Conservation (phyloP, 106 monocot genomes). For the Ottelia alismoides region DNA sequence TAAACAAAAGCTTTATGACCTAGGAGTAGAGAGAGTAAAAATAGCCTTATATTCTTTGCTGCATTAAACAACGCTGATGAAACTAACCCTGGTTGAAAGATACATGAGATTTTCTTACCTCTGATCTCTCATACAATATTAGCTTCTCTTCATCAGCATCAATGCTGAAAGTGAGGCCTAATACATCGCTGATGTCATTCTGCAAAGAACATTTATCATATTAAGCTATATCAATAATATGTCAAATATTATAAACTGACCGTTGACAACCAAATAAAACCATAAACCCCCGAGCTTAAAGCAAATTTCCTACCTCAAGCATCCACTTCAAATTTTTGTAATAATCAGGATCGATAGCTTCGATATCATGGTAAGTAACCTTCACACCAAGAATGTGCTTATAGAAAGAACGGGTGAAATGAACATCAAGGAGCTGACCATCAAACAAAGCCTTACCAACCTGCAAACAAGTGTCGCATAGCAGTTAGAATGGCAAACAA, state of each 20-base stretch:
- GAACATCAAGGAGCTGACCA: slow-evolving; percentile 74
- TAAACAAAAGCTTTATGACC: not conserved
- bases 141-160: slow-evolving; percentile 85
- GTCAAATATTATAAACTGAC: too few relatives aligned
- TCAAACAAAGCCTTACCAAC: slow-evolving; percentile 84
- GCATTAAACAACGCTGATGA: too few relatives aligned
- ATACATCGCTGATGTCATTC: slow-evolving; percentile 67
- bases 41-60: not conserved
- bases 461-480: slow-evolving; percentile 23
- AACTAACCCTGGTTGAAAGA: not conserved
- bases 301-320: slow-evolving; percentile 49
- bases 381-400: slow-evolving; percentile 82
- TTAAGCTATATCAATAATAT: not conserved
- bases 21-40: not conserved
- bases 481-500: not conserved
- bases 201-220: slow-evolving; percentile 18
- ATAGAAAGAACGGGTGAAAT: slow-evolving; percentile 80
- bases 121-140: slow-evolving; percentile 65
- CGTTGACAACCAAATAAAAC: not conserved
- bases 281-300: not conserved
- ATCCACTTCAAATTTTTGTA: slow-evolving; percentile 87
- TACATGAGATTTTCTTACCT: slow-evolving; percentile 20
- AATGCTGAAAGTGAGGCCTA: slow-evolving; percentile 77
- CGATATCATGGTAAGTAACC: slow-evolving; percentile 82
- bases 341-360: slow-evolving; percentile 81